Evolutionary conservation across 2,329 filamentous ascomycete genomes (phyloP).

Genomic region (Colletotrichum horii): DNA sequence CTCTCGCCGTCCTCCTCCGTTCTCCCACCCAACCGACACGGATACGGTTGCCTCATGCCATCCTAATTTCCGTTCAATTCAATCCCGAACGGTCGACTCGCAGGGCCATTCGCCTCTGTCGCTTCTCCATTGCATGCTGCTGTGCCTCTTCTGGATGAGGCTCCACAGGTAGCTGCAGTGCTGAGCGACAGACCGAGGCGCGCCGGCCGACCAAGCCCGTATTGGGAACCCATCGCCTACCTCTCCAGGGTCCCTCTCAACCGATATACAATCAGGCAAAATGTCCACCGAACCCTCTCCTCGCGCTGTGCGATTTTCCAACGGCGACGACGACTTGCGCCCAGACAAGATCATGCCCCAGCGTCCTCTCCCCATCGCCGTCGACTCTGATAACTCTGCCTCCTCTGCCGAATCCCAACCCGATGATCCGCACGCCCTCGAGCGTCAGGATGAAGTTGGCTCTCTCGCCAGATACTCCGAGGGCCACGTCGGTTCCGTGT

Average conservation of each 20-base stretch:
- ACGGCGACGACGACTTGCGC: constrained; percentile 48
- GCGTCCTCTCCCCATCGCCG: constrained; percentile 36
- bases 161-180: constrained; percentile 17
- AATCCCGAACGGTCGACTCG: background rate
- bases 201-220: constrained; percentile 6
- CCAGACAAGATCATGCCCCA: constrained; percentile 46
- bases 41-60: constrained; percentile 21
- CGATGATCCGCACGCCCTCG: constrained; percentile 49
- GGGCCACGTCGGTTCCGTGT: constrained; percentile 43
- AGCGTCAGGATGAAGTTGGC: constrained; percentile 55
- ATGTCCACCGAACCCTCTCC: constrained; percentile 53
- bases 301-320: constrained; percentile 62
- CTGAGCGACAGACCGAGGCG: constrained; percentile 17
- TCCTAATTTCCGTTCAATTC: constrained; percentile 15
- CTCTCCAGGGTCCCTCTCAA: background rate
- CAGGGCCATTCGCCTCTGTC: constrained; percentile 4
- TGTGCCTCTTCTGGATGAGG: constrained; percentile 18
- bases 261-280: constrained; percentile 6
- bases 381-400: constrained; percentile 54
- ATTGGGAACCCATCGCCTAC: constrained; percentile 5
- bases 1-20: background rate
- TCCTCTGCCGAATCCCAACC: constrained; percentile 50
- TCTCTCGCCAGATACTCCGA: constrained; percentile 51
- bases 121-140: constrained; percentile 15
- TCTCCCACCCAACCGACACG: background rate